These are phyloP conservation scores for Pleomassaria siparia DNA, from an alignment of 2,329 filamentous ascomycete species.

Conservation along the genomic window DNA sequence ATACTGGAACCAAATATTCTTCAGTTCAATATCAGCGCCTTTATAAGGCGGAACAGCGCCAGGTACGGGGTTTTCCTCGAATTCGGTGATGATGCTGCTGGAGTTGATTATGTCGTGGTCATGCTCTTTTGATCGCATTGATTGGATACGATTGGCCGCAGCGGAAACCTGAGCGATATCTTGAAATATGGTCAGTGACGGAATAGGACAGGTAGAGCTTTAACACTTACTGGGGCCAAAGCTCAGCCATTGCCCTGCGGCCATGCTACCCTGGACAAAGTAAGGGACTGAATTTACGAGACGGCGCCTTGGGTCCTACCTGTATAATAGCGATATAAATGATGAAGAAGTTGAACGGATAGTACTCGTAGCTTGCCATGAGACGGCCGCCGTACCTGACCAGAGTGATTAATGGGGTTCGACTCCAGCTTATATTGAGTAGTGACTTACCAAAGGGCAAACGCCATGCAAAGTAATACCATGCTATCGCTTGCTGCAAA, in stretches of 20 bases:
- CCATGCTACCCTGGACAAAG: slow-evolving; percentile 12
- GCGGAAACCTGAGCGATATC: slow-evolving; percentile 20
- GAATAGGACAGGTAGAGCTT: slow-evolving; percentile 5
- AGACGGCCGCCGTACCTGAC: slow-evolving; percentile 29
- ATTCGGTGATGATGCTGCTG: not conserved
- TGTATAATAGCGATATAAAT: slow-evolving; percentile 52
- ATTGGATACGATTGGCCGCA: slow-evolving; percentile 20
- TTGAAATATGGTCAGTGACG: not conserved
- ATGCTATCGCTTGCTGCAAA: slow-evolving; percentile 69
- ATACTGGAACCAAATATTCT: slow-evolving; percentile 86
- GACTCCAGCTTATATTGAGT: not conserved
- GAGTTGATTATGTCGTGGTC: not conserved
- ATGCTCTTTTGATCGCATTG: slow-evolving; percentile 7
- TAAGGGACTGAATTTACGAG: not conserved
- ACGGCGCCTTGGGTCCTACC: not conserved
- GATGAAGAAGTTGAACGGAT: slow-evolving; percentile 48
- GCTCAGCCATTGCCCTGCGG: slow-evolving; percentile 22
- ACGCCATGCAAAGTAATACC: slow-evolving; percentile 60
- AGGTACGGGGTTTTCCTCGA: not conserved
- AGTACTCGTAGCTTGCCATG: slow-evolving; percentile 43
- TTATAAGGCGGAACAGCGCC: slow-evolving; percentile 85
- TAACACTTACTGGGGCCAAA: slow-evolving; percentile 45
- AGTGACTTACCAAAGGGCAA: slow-evolving; percentile 53
- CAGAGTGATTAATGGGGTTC: not conserved
- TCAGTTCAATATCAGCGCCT: slow-evolving; percentile 68